Evolutionary conservation across 768 basidiomycete genomes (phyloP).

Genomic region (Suillus bovinus): DNA sequence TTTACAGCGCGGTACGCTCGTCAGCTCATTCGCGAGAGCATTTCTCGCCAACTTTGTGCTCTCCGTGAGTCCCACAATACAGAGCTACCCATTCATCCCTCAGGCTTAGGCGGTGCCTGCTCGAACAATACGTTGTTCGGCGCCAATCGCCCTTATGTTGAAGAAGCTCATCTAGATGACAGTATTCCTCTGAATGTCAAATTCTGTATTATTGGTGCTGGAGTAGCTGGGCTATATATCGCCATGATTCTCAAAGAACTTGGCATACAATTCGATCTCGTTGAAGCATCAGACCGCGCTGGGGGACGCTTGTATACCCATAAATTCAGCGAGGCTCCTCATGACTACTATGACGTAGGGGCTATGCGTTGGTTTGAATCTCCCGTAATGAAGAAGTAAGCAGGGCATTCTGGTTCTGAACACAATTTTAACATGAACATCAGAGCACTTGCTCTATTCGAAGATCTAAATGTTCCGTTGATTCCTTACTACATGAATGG

Average conservation of each 20-base stretch:
- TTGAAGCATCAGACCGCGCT: constrained; percentile 18
- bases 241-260: constrained; percentile 24
- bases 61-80: neutral
- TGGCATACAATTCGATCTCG: constrained; percentile 20
- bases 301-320: constrained; percentile 24
- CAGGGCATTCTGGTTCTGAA: neutral
- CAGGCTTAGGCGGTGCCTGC: neutral
- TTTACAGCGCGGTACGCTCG: neutral
- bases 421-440: neutral
- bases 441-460: neutral
- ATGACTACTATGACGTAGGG: constrained; percentile 3
- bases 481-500: neutral
- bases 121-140: neutral
- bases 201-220: constrained; percentile 20
- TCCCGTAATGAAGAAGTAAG: constrained; percentile 1
- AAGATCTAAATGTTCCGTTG: constrained; percentile 1
- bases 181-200: neutral
- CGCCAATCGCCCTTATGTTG: no score
- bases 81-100: neutral
- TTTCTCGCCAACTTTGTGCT: neutral
- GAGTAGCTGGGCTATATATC: constrained; percentile 18
- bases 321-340: neutral
- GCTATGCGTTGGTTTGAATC: neutral
- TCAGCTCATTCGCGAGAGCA: neutral
- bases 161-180: neutral